Evolutionary conservation across 1,284 basidiomycete species (phyloP).

Genomic region (Irpex sp.): DNA sequence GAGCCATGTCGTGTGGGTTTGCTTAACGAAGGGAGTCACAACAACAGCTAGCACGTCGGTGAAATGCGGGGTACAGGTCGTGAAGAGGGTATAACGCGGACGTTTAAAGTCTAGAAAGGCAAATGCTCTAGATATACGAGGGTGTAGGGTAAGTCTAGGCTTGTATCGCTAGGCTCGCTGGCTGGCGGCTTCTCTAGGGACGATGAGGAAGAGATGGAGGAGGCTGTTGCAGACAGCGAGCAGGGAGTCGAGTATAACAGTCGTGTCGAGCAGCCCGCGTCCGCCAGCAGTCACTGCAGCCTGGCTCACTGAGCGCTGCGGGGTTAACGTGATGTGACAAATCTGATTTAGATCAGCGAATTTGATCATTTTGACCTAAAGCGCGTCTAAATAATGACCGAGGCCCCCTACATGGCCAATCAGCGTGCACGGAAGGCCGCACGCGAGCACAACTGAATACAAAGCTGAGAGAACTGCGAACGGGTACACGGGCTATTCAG

Average conservation of each 20-base stretch:
- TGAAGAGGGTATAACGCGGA: slow-evolving; percentile 15
- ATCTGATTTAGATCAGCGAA: not conserved
- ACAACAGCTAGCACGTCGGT: not conserved
- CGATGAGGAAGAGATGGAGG: not conserved
- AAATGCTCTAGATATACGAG: slow-evolving; percentile 16
- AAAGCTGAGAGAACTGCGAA: no score
- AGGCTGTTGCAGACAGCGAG: not conserved
- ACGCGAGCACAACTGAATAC: not conserved
- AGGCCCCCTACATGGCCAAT: not conserved
- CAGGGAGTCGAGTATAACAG: not conserved
- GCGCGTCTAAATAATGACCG: not conserved
- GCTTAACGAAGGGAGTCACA: no score
- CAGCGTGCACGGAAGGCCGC: not conserved
- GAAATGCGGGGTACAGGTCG: slow-evolving; percentile 14
- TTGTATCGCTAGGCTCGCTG: not conserved
- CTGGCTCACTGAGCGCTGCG: no score
- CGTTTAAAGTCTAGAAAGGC: slow-evolving; percentile 12
- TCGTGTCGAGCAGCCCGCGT: not conserved
- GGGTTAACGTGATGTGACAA: not conserved
- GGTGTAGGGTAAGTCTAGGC: slow-evolving; percentile 14
- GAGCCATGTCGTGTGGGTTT: slow-evolving; percentile 3
- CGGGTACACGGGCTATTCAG: no score
- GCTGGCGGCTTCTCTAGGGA: not conserved
- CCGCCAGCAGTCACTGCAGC: not conserved
- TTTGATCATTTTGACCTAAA: not conserved